Evolutionary conservation across 2,329 filamentous ascomycete genomes (phyloP), one percentile per base, ranked within the genome.

Genomic region (Xylariaceae sp.): DNA sequence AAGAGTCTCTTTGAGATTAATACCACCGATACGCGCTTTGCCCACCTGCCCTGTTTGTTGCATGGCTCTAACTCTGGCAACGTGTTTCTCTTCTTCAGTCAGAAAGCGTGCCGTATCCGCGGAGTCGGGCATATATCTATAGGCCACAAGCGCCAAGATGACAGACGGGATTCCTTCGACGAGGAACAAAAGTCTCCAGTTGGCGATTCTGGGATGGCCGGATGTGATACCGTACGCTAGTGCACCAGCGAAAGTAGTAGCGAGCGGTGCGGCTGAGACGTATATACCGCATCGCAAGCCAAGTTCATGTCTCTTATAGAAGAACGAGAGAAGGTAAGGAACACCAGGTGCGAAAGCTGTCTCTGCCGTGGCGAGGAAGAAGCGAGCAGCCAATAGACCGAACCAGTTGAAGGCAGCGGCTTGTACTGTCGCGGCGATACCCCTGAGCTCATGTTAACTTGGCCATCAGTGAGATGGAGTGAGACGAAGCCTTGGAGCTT

Each of bases 151-250:
- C 5, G 68, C 68, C 39, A 71, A 55, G 14, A 67, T 10, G 18
- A 71, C 42, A 1, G 70, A 68, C 1, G 69, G 66, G 1, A 70
- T 34, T 2, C 70, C 70, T 45, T 72, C 70, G 5, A 70, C 66
- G 22, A 70, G 54, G 47, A 70, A 70, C 22, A 70, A 58, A 0
- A 67, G 58, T 4, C 68, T 59, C 66, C 67, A 69, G 51, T 66
- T 73, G 6, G 81, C 78, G 50, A 88, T 70, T 14, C 72, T 68
- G 0, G 79, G 73, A 60, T 79, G 74, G 7, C 83, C 81, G 6
- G 80, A 84, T 0, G 84, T 88, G 58, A 89, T 88, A 0, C 81
- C 83, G 56, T 86, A 87, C 2, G 84, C 84, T 7, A 88, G 69
- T 2, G 84, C 85, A 2, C 86, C 85, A 0, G 85, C 83, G 61